These are phyloP conservation scores for Emmonsiellopsis sp. DNA, from an alignment of 2,329 filamentous ascomycete genomes.

Conservation along the genomic window DNA sequence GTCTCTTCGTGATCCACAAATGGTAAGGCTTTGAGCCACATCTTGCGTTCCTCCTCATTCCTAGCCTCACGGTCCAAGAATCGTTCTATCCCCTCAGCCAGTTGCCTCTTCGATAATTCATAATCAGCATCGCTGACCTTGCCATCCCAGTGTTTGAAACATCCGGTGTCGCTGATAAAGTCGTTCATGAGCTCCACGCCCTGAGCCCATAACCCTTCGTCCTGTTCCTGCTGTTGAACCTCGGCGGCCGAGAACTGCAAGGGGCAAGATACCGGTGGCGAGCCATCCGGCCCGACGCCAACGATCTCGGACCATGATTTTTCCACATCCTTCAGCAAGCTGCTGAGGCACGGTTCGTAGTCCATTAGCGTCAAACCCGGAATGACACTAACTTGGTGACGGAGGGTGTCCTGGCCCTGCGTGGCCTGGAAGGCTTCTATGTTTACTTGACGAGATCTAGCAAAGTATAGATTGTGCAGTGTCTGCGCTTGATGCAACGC, in stretches of 20 bases:
- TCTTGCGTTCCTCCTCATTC: slow-evolving; percentile 13
- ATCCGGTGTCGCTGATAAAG: slow-evolving; percentile 16
- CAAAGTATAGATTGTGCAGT: slow-evolving; percentile 17
- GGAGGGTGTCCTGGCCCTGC: slow-evolving; percentile 13
- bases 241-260: slow-evolving; percentile 14
- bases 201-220: slow-evolving; percentile 16
- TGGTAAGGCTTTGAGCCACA: slow-evolving; percentile 14
- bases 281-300: slow-evolving; percentile 5
- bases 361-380: slow-evolving; percentile 15
- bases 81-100: slow-evolving; percentile 15
- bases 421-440: slow-evolving; percentile 12
- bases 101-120: slow-evolving; percentile 13
- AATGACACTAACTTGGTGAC: slow-evolving; percentile 15
- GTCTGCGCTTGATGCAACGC: slow-evolving; percentile 14
- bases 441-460: slow-evolving; percentile 12
- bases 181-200: slow-evolving; percentile 16
- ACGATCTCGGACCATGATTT: slow-evolving; percentile 14
- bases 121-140: slow-evolving; percentile 14
- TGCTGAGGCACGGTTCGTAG: slow-evolving; percentile 15
- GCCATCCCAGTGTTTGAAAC: slow-evolving; percentile 20
- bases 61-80: slow-evolving; percentile 18
- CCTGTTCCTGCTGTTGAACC: slow-evolving; percentile 12
- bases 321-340: slow-evolving; percentile 13
- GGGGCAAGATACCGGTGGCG: slow-evolving; percentile 9
- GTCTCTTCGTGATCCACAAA: slow-evolving; percentile 9